These are phyloP conservation scores for Scheffersomyces segobiensis DNA, from an alignment of 1,139 yeast genomes.

Conservation along the genomic window DNA sequence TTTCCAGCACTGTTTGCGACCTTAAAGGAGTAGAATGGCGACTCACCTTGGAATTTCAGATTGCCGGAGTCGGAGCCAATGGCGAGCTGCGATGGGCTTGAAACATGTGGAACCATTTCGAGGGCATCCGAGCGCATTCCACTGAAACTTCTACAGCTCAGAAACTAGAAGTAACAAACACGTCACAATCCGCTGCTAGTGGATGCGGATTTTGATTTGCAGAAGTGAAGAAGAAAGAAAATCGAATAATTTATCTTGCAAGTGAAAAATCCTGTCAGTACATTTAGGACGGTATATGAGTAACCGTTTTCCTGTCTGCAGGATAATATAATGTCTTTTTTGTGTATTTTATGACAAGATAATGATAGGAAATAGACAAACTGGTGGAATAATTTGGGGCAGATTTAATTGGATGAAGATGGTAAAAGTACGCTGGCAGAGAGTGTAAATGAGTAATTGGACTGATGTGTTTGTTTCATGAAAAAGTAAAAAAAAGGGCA, in stretches of 20 bases:
- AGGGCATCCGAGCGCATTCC: background rate
- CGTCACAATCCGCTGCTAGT: background rate
- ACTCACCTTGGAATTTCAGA: background rate
- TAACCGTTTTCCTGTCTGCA: background rate
- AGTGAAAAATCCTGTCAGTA: background rate
- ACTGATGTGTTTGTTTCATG: no score
- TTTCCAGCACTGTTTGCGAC: slow-evolving; percentile 5
- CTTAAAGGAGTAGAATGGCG: slow-evolving; percentile 18
- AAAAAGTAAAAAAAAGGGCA: no score
- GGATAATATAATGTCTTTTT: background rate
- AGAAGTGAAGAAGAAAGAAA: background rate
- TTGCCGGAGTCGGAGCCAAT: background rate
- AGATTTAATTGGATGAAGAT: no score
- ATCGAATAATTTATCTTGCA: no score
- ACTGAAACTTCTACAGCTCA: background rate
- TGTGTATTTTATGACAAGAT: background rate
- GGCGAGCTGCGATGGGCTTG: background rate
- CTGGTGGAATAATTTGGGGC: no score
- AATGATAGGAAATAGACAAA: background rate
- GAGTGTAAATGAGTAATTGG: background rate
- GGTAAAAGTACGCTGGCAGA: background rate
- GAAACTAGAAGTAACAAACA: background rate
- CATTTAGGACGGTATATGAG: background rate
- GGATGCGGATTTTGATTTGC: background rate
- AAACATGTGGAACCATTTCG: background rate